A percentile compares a stretch with the other conserved stretches of the same genome.
Evolutionary conservation across 2,329 filamentous ascomycete genomes (phyloP).

Genomic region (Ceratocystis variospora): DNA sequence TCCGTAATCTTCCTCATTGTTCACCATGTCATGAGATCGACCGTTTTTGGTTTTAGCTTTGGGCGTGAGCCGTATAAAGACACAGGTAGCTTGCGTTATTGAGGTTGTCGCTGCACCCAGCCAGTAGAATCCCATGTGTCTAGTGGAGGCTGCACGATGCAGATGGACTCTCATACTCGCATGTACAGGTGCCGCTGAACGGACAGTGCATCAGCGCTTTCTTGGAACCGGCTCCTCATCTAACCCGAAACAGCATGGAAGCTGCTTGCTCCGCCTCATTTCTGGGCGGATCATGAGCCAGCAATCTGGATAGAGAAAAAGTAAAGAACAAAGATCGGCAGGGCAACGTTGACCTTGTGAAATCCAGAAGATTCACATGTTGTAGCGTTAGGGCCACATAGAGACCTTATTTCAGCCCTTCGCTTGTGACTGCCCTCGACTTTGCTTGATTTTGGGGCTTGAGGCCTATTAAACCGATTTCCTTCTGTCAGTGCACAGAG

Average conservation of each 20-base stretch:
- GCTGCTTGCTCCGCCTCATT: neutral
- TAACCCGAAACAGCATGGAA: neutral
- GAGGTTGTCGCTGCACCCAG: neutral
- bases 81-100: no score
- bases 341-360: neutral
- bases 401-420: neutral
- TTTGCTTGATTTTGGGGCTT: neutral
- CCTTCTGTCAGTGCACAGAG: neutral
- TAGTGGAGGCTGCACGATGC: neutral
- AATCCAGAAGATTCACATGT: neutral
- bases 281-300: neutral
- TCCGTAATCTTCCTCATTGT: neutral
- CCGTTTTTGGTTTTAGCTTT: neutral
- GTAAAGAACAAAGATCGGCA: neutral
- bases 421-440: neutral
- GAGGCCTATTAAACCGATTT: neutral
- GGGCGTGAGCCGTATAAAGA: neutral
- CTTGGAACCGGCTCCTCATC: neutral
- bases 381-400: neutral
- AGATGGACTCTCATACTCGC: neutral
- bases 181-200: neutral
- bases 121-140: neutral
- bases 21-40: neutral
- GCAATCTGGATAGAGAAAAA: conserved; percentile 3
- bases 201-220: neutral